Evolutionary conservation across 225 moss, liverwort and hornwort genomes (phyloP).

Genomic region (Asterella californica): DNA sequence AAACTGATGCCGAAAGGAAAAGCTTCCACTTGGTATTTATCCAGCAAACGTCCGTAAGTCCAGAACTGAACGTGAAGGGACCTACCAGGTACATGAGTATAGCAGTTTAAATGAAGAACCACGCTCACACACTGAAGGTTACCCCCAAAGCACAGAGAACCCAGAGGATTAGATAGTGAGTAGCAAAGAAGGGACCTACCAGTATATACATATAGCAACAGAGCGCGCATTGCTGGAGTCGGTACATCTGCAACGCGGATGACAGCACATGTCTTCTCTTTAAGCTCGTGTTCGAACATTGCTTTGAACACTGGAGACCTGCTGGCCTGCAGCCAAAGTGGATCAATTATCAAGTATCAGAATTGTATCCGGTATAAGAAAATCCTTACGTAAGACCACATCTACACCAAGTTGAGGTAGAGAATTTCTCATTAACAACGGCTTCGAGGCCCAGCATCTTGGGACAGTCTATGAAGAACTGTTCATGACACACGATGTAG

Average conservation of each 20-base stretch:
- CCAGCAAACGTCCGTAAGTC: neutral
- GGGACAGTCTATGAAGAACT: too few relatives aligned
- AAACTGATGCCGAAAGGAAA: neutral
- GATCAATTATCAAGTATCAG: too few relatives aligned
- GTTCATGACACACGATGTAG: too few relatives aligned
- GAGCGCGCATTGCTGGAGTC: conserved; percentile 64
- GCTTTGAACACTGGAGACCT: conserved; percentile 71
- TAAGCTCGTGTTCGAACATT: conserved; percentile 70
- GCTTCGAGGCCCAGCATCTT: too few relatives aligned
- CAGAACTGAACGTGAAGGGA: neutral
- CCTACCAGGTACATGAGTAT: too few relatives aligned
- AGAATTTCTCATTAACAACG: too few relatives aligned
- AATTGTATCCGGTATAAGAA: neutral
- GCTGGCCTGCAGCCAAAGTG: conserved; percentile 43
- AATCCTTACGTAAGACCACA: too few relatives aligned
- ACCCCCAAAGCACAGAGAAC: too few relatives aligned
- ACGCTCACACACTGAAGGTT: too few relatives aligned
- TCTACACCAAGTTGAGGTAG: too few relatives aligned
- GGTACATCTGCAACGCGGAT: conserved; percentile 71
- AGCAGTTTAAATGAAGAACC: too few relatives aligned
- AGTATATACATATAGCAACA: conserved; percentile 62
- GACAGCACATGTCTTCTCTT: conserved; percentile 70
- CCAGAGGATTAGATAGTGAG: too few relatives aligned
- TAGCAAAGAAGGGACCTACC: conserved; percentile 34
- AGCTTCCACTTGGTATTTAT: neutral